Base-by-base conservation (phyloP, 345 rosid species). In the Aquilaria yunnanensis region DNA sequence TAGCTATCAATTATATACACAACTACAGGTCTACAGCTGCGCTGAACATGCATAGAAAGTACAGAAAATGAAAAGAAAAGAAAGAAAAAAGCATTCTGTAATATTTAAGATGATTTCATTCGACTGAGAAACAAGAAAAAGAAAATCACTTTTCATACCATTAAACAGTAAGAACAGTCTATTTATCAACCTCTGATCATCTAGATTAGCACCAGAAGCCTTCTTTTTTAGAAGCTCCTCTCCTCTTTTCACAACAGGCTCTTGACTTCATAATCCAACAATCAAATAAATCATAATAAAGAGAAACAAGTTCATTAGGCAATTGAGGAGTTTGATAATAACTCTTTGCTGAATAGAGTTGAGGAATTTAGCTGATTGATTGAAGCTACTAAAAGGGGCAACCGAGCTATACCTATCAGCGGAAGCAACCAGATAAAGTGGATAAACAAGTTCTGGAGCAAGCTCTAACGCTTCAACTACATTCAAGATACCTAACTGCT, bases 401-500 rank as follows among this genome's bases (percentile, higher is more conserved):
- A 67, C 66, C 30, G 47, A 54, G 37, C 55, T 14, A 14, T 84
- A 89, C 98, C 93, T 70, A 62, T 89, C 93, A 57, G 81, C 88
- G 73, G 80, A 78, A 64, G 98, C 96, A 64, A 81, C 87, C 63
- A 92, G 43, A 71, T 81, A 92, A 65, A 92, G 56, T 30, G 93
- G 87, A 84, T 92, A 92, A 68, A 84, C 84, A 33, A 83, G 75
- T 78, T 92, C 96, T 45, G 91, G 79, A 67, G 67, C 69, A 47
- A 89, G 80, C 71, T 85, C 85, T 89, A 89, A 81, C 33, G 81
- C 79, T 72, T 87, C 91, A 76, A 85, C 68, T 66, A 89, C 91
- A 85, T 87, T 89, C 81, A 92, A 79, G 80, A 92, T 74, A 50
- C 98, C 98, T 66, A 89, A 74, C 98, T 92, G 81, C 72, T 66